These are phyloP conservation scores for Hansenula anomala DNA, from an alignment of 1,139 yeast genomes.

Conservation along the genomic window DNA sequence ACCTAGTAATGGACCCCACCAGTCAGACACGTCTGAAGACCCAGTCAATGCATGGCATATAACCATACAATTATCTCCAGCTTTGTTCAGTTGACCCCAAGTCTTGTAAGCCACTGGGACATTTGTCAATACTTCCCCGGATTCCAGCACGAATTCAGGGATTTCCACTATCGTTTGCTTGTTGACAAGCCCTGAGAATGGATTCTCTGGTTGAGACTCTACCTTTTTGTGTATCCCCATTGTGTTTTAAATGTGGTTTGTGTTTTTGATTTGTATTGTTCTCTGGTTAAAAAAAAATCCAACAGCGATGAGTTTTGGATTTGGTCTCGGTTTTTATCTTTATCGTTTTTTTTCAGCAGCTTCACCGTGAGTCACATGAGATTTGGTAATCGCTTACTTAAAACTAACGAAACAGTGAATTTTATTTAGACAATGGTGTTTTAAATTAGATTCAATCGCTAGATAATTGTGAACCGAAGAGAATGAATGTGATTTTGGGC, in stretches of 20 bases:
- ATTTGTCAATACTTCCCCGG: conserved; percentile 67
- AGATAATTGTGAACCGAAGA: no score
- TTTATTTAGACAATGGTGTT: no score
- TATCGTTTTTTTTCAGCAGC: no score
- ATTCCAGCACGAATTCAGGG: conserved; percentile 74
- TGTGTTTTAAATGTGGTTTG: not conserved
- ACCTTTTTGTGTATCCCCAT: not conserved
- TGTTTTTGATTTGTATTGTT: conserved; percentile 1
- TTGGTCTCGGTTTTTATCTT: no score
- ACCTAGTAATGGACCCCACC: conserved; percentile 98
- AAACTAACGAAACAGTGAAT: no score
- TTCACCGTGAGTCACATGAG: conserved; percentile 6
- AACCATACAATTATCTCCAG: conserved; percentile 69
- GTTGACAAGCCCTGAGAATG: conserved; percentile 69
- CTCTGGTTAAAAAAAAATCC: no score
- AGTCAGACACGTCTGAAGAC: conserved; percentile 89
- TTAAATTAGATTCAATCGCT: no score
- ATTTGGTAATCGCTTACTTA: not conserved
- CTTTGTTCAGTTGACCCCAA: conserved; percentile 79
- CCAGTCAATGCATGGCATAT: conserved; percentile 96
- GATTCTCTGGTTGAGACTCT: conserved; percentile 36
- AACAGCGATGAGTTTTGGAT: no score
- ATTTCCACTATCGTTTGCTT: conserved; percentile 77
- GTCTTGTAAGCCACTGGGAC: conserved; percentile 95
- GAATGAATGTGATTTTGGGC: no score